Evolutionary conservation across 202 grass and related monocot genomes (phyloP), one percentile per base, ranked within the genome.

Genomic region (Setaria italica): DNA sequence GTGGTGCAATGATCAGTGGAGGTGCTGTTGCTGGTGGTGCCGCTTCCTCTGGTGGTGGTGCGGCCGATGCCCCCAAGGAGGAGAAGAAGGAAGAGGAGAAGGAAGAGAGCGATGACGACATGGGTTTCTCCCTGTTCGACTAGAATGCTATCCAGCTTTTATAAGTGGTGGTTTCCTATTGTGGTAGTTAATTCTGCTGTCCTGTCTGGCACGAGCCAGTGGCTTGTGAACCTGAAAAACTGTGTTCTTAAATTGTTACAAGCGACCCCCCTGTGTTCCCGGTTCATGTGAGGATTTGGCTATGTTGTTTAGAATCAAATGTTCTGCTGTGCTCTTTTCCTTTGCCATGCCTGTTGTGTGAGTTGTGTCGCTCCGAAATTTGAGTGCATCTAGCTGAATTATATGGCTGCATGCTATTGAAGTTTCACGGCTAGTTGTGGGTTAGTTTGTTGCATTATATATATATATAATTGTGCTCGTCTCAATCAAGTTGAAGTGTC

Each of bases 111-210:
- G 95, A 98, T 0, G 93, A 98, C 0, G 95, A 98, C 74, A 87
- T 98, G 80, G 95, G 95, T 32, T 98, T 98, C 90, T 98, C 95
- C 25, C 95, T 98, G 71, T 98, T 98, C 0, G 95, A 98, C 45
- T 98, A 95, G 78, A 86, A 86, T 41, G 39, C 86, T 10, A 42
- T 80, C 47, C 67, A 13, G 48, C 17, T 50, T 11, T 12, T 0
- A 70, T 47, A 74, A 75, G 32, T 77, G 48, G 3, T 51, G 62
- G 6, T 58, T 35, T 30, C 39, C 11, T 85, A 15, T 62, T 39
- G 15, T 11, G 32, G 82, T 88, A 85, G 15, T 82, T 88, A 81
- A 17, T 78, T 88, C 81, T 72, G 70, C 30, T 77, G 72, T 62
- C 48, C 20, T 73, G 66, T 77, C 7, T 2, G 32, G 42, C 46